Conservation (phyloP, 31 red algal genomes). For the Pterothamnion heteromorphum region DNA sequence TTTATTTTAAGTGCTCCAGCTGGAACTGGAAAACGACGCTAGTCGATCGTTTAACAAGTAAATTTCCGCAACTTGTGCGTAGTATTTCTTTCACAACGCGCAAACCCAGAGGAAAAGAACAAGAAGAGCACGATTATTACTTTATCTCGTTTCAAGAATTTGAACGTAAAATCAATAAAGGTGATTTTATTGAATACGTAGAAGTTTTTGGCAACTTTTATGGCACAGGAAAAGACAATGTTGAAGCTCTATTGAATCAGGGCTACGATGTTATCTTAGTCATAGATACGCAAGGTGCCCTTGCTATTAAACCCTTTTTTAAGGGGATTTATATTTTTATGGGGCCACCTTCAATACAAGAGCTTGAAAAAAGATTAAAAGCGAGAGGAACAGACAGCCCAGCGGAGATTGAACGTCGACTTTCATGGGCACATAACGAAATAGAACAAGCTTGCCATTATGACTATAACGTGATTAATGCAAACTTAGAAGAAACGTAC, state of each 20-base stretch:
- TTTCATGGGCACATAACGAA: slow-evolving; percentile 74
- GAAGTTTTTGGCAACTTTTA: slow-evolving; percentile 88
- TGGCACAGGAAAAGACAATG: slow-evolving; percentile 67
- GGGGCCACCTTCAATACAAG: slow-evolving; percentile 69
- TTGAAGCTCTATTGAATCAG: slow-evolving; percentile 50
- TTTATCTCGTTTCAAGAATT: slow-evolving; percentile 71
- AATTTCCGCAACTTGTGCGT: slow-evolving; percentile 54
- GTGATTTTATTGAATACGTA: slow-evolving; percentile 87
- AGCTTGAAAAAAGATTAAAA: slow-evolving; percentile 75
- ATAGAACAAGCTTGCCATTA: slow-evolving; percentile 44
- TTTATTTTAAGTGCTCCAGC: neutral
- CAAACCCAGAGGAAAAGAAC: slow-evolving; percentile 71
- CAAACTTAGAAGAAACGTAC: too few relatives aligned
- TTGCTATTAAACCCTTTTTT: slow-evolving; percentile 12
- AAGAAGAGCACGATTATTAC: slow-evolving; percentile 85
- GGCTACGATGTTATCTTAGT: slow-evolving; percentile 78
- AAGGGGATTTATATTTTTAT: slow-evolving; percentile 79
- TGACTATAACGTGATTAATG: too few relatives aligned
- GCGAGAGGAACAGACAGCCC: slow-evolving; percentile 79
- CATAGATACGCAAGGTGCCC: slow-evolving; percentile 82
- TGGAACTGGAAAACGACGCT: neutral
- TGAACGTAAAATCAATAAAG: slow-evolving; percentile 53
- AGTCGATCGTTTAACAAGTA: neutral
- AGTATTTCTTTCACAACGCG: slow-evolving; percentile 89
- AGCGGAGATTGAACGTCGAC: slow-evolving; percentile 55